Evolutionary conservation across 2,329 filamentous ascomycete species (phyloP).

Genomic region (Verticillium zaregamsianum): DNA sequence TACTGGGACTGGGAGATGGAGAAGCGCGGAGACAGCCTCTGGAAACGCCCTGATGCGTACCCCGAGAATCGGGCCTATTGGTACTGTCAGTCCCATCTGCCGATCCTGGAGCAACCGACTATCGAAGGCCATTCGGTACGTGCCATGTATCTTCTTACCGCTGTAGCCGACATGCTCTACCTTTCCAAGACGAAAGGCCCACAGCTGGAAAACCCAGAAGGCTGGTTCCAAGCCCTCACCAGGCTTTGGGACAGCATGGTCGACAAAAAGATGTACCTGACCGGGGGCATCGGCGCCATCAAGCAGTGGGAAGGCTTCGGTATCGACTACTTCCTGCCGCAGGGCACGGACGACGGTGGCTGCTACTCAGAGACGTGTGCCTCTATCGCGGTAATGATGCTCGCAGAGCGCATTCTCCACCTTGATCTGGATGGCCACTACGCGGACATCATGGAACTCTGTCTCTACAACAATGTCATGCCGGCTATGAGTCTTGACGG

Average conservation of each 20-base stretch:
- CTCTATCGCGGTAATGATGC: slow-evolving; percentile 56
- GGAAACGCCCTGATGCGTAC: slow-evolving; percentile 42
- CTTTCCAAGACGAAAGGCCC: slow-evolving; percentile 24
- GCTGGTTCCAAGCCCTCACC: slow-evolving; percentile 34
- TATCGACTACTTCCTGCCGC: slow-evolving; percentile 53
- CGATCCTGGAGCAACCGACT: slow-evolving; percentile 47
- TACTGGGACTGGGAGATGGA: slow-evolving; percentile 51
- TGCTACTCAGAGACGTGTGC: slow-evolving; percentile 62
- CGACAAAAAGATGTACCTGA: slow-evolving; percentile 58
- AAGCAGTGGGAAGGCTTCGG: slow-evolving; percentile 59
- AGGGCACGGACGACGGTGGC: slow-evolving; percentile 55
- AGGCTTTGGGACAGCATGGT: slow-evolving; percentile 58
- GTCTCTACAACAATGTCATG: slow-evolving; percentile 57
- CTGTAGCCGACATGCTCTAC: slow-evolving; percentile 49
- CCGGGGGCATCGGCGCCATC: slow-evolving; percentile 55
- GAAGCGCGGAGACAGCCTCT: slow-evolving; percentile 21
- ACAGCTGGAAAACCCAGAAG: slow-evolving; percentile 15
- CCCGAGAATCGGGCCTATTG: slow-evolving; percentile 33
- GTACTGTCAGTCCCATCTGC: slow-evolving; percentile 55
- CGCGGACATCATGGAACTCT: slow-evolving; percentile 56
- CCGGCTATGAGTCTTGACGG: slow-evolving; percentile 53
- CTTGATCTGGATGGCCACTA: slow-evolving; percentile 48
- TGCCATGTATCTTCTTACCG: slow-evolving; percentile 57
- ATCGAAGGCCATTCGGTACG: slow-evolving; percentile 55
- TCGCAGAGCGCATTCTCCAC: slow-evolving; percentile 52